Conservation (phyloP, 2,329 filamentous ascomycete species). For the Arthrobotrys iridis region DNA sequence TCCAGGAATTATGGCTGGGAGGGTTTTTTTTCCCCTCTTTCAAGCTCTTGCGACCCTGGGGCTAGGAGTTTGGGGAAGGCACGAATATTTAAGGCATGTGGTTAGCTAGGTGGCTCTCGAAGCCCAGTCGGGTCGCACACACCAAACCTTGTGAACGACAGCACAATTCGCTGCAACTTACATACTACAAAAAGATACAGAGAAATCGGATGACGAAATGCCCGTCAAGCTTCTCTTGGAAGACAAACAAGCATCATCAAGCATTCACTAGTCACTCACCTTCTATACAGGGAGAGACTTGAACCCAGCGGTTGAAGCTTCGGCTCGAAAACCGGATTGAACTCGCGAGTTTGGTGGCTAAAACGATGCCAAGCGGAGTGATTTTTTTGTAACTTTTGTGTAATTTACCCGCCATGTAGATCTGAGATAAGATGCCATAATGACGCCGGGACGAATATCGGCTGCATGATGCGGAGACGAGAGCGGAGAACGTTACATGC, state of each 20-base stretch:
- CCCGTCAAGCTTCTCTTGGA: conserved; percentile 5
- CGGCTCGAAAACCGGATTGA: conserved; percentile 18
- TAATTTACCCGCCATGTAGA: too few species aligned
- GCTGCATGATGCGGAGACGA: background rate
- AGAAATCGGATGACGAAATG: conserved; percentile 16
- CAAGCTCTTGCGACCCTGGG: background rate
- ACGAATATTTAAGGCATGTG: conserved; percentile 3
- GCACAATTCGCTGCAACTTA: background rate
- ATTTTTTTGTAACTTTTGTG: too few species aligned
- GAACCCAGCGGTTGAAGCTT: background rate
- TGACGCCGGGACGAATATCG: background rate
- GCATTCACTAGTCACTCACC: background rate
- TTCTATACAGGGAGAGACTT: background rate
- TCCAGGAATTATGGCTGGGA: conserved; percentile 50
- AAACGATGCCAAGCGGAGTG: background rate
- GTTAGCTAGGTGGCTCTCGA: background rate
- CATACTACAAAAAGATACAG: too few species aligned
- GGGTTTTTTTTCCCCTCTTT: background rate
- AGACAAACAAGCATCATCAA: background rate
- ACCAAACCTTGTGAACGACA: background rate
- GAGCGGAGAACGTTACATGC: background rate
- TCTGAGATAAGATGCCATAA: background rate
- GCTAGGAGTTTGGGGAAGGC: conserved; percentile 1
- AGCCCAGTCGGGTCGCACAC: background rate
- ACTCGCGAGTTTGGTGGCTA: background rate